These are phyloP conservation scores for Rubia peregrina DNA, from an alignment of 305 asterid species.

Conservation along the genomic window DNA sequence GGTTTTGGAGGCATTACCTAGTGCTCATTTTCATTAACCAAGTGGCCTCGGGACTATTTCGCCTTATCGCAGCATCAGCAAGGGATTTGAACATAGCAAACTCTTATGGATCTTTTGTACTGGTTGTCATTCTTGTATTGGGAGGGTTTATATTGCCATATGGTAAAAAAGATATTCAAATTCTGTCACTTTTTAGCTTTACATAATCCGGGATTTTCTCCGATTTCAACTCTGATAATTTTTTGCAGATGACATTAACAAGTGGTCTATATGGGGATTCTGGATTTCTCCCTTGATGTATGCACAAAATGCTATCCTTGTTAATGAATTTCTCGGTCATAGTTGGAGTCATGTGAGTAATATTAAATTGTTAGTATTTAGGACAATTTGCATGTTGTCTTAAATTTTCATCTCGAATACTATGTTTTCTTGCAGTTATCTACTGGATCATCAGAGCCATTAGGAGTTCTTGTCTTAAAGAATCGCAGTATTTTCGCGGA, in stretches of 20 bases:
- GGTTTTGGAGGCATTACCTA: slow-evolving; percentile 21
- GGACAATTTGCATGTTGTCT: neutral
- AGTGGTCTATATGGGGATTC: slow-evolving; percentile 50
- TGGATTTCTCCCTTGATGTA: slow-evolving; percentile 35
- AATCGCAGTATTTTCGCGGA: slow-evolving; percentile 9
- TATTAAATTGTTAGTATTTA: neutral
- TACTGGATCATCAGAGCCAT: slow-evolving; percentile 10
- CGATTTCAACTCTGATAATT: neutral
- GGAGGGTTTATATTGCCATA: slow-evolving; percentile 23
- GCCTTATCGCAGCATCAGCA: slow-evolving; percentile 21
- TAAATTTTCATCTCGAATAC: neutral
- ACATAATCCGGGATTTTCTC: neutral
- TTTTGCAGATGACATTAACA: slow-evolving; percentile 45
- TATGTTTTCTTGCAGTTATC: slow-evolving; percentile 4
- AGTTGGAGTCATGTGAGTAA: slow-evolving; percentile 20
- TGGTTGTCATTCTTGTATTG: slow-evolving; percentile 16
- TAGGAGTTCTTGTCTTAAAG: slow-evolving; percentile 12
- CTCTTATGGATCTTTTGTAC: slow-evolving; percentile 20
- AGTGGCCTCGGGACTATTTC: slow-evolving; percentile 21
- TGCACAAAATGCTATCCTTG: slow-evolving; percentile 24
- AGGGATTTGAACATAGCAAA: slow-evolving; percentile 23
- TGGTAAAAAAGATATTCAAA: slow-evolving; percentile 10
- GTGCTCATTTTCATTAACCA: slow-evolving; percentile 17
- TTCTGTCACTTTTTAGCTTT: neutral
- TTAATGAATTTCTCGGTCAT: slow-evolving; percentile 54